Percentiles rank a stretch among this genome's conserved stretches.
Evolutionary conservation across 164 flowering plant species (phyloP).

Genomic region (Kalanchoe fedtschenkoi): DNA sequence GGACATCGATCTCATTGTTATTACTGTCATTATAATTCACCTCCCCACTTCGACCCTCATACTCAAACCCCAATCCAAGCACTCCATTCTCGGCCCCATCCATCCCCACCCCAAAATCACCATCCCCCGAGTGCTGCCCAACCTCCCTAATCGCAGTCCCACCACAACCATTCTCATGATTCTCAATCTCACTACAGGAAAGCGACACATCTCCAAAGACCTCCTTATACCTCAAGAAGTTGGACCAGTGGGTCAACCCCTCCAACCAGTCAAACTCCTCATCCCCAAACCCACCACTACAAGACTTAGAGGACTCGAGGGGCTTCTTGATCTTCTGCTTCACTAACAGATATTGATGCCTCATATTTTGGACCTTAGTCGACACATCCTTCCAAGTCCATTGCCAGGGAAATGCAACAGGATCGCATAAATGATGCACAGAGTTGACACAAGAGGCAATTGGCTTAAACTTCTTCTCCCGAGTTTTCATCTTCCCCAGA

Average conservation of each 20-base stretch:
- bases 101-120: constrained; percentile 38
- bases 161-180: constrained; percentile 13
- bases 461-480: constrained; percentile 76
- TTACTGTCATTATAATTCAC: constrained; percentile 23
- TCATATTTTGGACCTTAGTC: constrained; percentile 91
- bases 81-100: constrained; percentile 60
- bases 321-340: constrained; percentile 79
- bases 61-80: constrained; percentile 58
- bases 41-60: constrained; percentile 49
- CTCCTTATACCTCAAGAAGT: constrained; percentile 73
- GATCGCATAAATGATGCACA: constrained; percentile 58
- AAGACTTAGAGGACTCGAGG: constrained; percentile 9
- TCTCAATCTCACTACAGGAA: constrained; percentile 18
- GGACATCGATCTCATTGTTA: constrained; percentile 13
- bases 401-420: constrained; percentile 63
- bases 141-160: constrained; percentile 23
- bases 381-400: constrained; percentile 96
- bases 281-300: constrained; percentile 1
- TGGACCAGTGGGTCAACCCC: constrained; percentile 76
- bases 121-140: constrained; percentile 27
- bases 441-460: constrained; percentile 63
- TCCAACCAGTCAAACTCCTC: constrained; percentile 82
- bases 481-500: constrained; percentile 62
- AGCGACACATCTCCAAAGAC: constrained; percentile 74
- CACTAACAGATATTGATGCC: constrained; percentile 83